These are phyloP conservation scores for Vitis hybrid DNA, from an alignment of 177 flowering plant species.

Conservation along the genomic window DNA sequence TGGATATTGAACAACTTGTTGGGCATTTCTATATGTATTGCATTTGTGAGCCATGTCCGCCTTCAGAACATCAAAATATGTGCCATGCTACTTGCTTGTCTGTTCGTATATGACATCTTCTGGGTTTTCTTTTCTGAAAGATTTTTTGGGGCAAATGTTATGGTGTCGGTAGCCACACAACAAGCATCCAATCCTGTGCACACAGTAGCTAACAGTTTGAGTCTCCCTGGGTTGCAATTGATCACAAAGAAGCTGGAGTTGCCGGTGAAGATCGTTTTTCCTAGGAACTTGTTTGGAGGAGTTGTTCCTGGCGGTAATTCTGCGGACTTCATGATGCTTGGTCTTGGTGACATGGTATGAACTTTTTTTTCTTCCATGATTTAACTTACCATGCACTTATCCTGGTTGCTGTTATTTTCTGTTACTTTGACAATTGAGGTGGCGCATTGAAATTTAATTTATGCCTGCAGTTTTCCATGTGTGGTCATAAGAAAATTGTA, in stretches of 20 bases:
- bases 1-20: constrained; percentile 89
- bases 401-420: no score
- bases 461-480: no score
- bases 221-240: constrained; percentile 86
- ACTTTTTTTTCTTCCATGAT: constrained; percentile 2
- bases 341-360: constrained; percentile 97
- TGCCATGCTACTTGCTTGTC: constrained; percentile 83
- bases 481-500: no score
- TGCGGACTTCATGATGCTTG: constrained; percentile 93
- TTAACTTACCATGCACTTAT: not conserved
- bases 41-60: constrained; percentile 96
- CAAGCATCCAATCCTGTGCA: constrained; percentile 97
- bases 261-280: constrained; percentile 92
- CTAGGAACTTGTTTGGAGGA: constrained; percentile 78
- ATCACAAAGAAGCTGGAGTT: constrained; percentile 88
- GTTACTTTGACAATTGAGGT: no score
- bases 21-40: constrained; percentile 87
- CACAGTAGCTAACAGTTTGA: constrained; percentile 84
- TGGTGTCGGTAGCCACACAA: constrained; percentile 96
- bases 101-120: constrained; percentile 91
- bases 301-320: constrained; percentile 52
- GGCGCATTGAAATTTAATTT: no score
- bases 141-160: constrained; percentile 93
- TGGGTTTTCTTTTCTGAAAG: constrained; percentile 99
- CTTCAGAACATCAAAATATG: constrained; percentile 95